phyloP scores from a whole-genome alignment of 1,139 yeast genomes.

The Taphrina deformans region DNA sequence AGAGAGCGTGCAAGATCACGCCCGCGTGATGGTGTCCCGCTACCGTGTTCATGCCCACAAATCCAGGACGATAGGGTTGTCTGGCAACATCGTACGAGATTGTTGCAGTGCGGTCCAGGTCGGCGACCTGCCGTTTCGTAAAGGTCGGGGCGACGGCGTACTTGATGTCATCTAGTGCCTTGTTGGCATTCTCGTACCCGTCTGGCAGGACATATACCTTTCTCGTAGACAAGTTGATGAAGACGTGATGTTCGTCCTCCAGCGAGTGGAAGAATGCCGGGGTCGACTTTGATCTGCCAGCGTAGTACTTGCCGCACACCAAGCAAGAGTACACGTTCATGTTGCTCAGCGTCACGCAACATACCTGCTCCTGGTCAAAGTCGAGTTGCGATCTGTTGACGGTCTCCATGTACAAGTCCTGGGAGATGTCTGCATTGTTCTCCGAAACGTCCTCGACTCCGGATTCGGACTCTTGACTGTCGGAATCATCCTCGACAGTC shows the following conservation, averaged over 20 bases:
- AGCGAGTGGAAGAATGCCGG: slow-evolving; percentile 71
- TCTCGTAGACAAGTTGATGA: slow-evolving; percentile 54
- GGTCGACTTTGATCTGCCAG: slow-evolving; percentile 59
- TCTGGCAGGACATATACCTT: slow-evolving; percentile 65
- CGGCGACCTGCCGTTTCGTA: slow-evolving; percentile 45
- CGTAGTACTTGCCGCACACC: slow-evolving; percentile 70
- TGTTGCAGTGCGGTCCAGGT: slow-evolving; percentile 43
- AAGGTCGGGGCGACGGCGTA: slow-evolving; percentile 58
- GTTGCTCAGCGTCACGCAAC: slow-evolving; percentile 62
- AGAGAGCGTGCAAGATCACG: slow-evolving; percentile 57
- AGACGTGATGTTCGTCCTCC: slow-evolving; percentile 63
- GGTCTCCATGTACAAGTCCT: slow-evolving; percentile 54
- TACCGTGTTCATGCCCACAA: slow-evolving; percentile 61
- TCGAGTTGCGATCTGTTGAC: slow-evolving; percentile 59
- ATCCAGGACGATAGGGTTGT: slow-evolving; percentile 49
- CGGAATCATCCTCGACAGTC: not conserved
- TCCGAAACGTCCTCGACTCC: not conserved
- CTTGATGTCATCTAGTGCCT: slow-evolving; percentile 55
- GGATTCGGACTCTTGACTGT: not conserved
- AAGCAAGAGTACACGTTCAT: slow-evolving; percentile 70
- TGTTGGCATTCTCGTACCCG: slow-evolving; percentile 50
- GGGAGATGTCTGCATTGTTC: not conserved
- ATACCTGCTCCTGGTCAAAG: slow-evolving; percentile 68
- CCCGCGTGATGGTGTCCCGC: slow-evolving; percentile 57
- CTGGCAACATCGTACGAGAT: slow-evolving; percentile 50